Evolutionary conservation across 352 stramenopile species (phyloP).

Genomic region (Pythium myriotylum): DNA sequence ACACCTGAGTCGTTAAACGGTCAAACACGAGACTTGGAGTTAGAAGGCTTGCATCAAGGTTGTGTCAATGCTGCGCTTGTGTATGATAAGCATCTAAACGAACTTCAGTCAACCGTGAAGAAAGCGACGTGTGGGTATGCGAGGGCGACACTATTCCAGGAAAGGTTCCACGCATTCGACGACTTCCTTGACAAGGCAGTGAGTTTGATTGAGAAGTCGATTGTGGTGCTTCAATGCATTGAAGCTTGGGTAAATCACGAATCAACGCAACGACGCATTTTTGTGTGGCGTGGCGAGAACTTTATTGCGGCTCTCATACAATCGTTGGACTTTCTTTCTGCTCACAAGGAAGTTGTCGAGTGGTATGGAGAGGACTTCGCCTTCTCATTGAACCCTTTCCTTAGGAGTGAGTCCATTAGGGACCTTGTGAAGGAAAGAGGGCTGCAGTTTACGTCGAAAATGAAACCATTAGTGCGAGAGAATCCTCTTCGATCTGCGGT

Average conservation of each 20-base stretch:
- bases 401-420: conserved; percentile 48
- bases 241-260: conserved; percentile 34
- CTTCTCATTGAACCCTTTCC: conserved; percentile 68
- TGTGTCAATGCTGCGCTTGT: conserved; percentile 28
- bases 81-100: conserved; percentile 43
- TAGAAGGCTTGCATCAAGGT: conserved; percentile 43
- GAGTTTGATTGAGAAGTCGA: conserved; percentile 33
- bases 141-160: conserved; percentile 45
- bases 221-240: conserved; percentile 44
- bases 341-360: conserved; percentile 40
- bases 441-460: conserved; percentile 22
- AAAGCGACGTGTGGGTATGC: conserved; percentile 27
- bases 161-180: conserved; percentile 71
- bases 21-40: neutral
- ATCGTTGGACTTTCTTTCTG: conserved; percentile 55
- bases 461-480: conserved; percentile 1
- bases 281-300: conserved; percentile 61
- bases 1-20: neutral
- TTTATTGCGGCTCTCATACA: conserved; percentile 46
- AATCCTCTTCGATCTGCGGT: conserved; percentile 41
- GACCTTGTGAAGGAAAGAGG: conserved; percentile 47
- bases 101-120: conserved; percentile 15
- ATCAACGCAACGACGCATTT: conserved; percentile 16
- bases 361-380: conserved; percentile 82
- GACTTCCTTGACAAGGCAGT: conserved; percentile 38